Evolutionary conservation across 768 basidiomycete genomes (phyloP).

Genomic region (Podaxis sp.): DNA sequence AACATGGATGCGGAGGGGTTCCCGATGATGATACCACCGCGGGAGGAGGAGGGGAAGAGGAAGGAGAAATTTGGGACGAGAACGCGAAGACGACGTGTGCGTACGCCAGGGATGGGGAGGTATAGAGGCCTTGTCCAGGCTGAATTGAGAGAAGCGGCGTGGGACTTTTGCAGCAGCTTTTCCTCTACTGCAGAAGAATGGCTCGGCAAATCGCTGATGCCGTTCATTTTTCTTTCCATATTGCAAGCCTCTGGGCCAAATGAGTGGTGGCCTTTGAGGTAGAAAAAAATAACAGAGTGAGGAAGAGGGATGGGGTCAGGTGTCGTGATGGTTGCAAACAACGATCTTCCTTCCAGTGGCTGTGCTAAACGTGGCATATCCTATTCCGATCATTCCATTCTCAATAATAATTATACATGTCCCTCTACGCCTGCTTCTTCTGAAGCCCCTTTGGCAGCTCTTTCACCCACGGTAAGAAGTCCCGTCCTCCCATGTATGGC

Average conservation of each 20-base stretch:
- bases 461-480: slow-evolving; percentile 84
- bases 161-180: slow-evolving; percentile 31
- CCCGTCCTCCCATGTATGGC: slow-evolving; percentile 95
- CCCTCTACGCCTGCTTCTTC: slow-evolving; percentile 55
- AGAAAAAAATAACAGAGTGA: background rate
- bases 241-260: background rate
- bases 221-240: slow-evolving; percentile 8
- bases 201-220: slow-evolving; percentile 35
- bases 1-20: background rate
- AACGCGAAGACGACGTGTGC: slow-evolving; percentile 55
- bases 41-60: slow-evolving; percentile 32
- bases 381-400: slow-evolving; percentile 4
- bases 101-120: slow-evolving; percentile 57
- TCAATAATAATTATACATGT: background rate
- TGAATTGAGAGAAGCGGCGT: slow-evolving; percentile 27
- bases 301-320: background rate
- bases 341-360: slow-evolving; percentile 11
- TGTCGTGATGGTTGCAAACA: slow-evolving; percentile 5
- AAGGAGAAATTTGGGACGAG: slow-evolving; percentile 52
- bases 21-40: slow-evolving; percentile 9
- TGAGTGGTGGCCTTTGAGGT: background rate
- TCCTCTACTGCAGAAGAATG: slow-evolving; percentile 43
- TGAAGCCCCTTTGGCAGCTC: slow-evolving; percentile 76
- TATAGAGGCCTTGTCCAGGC: slow-evolving; percentile 54
- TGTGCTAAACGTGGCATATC: slow-evolving; percentile 13